A percentile compares a stretch with the other conserved stretches of the same genome.
Conservation (phyloP, 768 basidiomycete species). For the Chlorophyllum brunneum region DNA sequence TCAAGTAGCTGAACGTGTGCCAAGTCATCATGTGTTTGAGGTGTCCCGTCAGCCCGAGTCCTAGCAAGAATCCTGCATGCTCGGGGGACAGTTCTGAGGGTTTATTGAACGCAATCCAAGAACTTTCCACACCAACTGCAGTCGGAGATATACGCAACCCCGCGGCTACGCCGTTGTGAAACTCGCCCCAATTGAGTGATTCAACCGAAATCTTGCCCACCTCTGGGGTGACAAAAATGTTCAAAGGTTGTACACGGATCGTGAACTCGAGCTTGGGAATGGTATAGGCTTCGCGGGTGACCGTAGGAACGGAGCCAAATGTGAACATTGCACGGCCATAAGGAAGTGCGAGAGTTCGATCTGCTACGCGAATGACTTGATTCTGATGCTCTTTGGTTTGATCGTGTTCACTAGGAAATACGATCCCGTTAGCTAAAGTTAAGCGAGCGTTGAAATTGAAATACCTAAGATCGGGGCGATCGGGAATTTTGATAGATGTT, state of each 20-base stretch:
- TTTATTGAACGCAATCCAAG: slow-evolving; percentile 96
- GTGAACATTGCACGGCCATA: slow-evolving; percentile 92
- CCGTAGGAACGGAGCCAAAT: slow-evolving; percentile 74
- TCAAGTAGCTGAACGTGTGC: slow-evolving; percentile 94
- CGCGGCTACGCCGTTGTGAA: slow-evolving; percentile 95
- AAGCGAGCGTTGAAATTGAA: not conserved
- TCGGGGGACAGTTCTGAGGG: slow-evolving; percentile 86
- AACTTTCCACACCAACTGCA: slow-evolving; percentile 78
- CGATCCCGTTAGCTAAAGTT: slow-evolving; percentile 7
- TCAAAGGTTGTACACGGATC: slow-evolving; percentile 71
- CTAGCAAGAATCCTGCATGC: slow-evolving; percentile 95
- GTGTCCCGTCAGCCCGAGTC: slow-evolving; percentile 89
- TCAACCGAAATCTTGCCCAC: slow-evolving; percentile 71
- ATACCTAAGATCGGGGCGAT: slow-evolving; percentile 64
- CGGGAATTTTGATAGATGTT: slow-evolving; percentile 57
- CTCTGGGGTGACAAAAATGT: slow-evolving; percentile 61
- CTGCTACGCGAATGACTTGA: slow-evolving; percentile 75
- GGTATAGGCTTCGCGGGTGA: slow-evolving; percentile 72
- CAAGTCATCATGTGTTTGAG: slow-evolving; percentile 86
- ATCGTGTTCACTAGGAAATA: slow-evolving; percentile 70
- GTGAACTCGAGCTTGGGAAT: slow-evolving; percentile 79
- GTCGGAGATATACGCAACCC: slow-evolving; percentile 79
- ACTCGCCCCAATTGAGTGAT: slow-evolving; percentile 87
- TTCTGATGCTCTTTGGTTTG: slow-evolving; percentile 82
- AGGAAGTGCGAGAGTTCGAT: slow-evolving; percentile 85